phyloP scores from a whole-genome alignment of 2,329 filamentous ascomycete genomes.

The Xylaria sp. region DNA sequence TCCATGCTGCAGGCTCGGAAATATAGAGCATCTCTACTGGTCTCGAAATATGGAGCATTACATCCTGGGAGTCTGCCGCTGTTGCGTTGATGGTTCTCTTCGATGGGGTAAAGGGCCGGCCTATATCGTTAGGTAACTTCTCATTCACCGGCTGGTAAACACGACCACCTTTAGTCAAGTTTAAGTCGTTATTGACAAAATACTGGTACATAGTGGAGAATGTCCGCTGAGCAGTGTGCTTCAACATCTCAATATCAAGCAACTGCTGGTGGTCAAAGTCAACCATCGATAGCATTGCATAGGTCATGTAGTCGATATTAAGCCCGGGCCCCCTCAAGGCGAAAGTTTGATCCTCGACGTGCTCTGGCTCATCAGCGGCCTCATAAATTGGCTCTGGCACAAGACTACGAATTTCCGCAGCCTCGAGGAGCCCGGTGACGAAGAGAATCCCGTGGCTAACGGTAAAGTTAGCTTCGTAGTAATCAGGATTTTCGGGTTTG shows the following conservation, averaged over 20 bases:
- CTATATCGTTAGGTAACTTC: constrained; percentile 5
- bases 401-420: neutral
- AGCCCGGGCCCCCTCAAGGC: constrained; percentile 5
- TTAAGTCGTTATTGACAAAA: constrained; percentile 7
- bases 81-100: neutral
- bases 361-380: neutral
- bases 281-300: constrained; percentile 17
- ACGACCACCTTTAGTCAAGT: neutral
- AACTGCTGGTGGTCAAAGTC: constrained; percentile 18
- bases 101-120: neutral
- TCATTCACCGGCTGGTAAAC: constrained; percentile 5
- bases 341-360: constrained; percentile 13
- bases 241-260: constrained; percentile 3
- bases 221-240: constrained; percentile 10
- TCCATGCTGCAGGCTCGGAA: constrained; percentile 16
- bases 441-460: constrained; percentile 10
- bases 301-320: constrained; percentile 14
- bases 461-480: constrained; percentile 11
- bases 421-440: constrained; percentile 9
- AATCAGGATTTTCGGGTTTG: too few relatives aligned
- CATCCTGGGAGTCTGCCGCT: too few relatives aligned
- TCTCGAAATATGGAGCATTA: neutral
- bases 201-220: constrained; percentile 11
- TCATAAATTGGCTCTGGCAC: too few relatives aligned
- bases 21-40: constrained; percentile 13